Conservation (phyloP, 352 stramenopile species). For the Phytophthora podocarpi region DNA sequence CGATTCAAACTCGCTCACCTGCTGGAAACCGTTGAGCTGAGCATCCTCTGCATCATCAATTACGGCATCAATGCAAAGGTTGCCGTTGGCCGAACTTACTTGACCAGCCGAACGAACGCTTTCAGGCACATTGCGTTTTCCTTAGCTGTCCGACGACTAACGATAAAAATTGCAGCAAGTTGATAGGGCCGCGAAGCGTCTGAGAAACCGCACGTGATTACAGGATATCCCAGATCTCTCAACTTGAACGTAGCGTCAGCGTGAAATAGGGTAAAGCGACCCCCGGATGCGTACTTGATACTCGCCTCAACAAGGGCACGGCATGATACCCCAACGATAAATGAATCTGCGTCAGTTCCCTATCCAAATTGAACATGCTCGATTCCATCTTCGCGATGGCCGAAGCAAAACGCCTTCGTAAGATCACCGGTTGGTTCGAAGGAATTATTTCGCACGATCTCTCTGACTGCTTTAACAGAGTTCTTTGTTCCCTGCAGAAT, state of each 20-base stretch:
- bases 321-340: neutral
- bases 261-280: neutral
- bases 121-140: slow-evolving; percentile 18
- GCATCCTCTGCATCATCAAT: neutral
- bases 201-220: slow-evolving; percentile 19
- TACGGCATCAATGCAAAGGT: neutral
- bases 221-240: slow-evolving; percentile 6
- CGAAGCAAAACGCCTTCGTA: neutral
- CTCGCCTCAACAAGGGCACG: too few relatives aligned
- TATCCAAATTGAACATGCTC: neutral
- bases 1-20: neutral
- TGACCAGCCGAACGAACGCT: neutral
- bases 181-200: slow-evolving; percentile 6
- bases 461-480: neutral
- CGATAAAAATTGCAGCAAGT: slow-evolving; percentile 14
- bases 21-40: slow-evolving; percentile 8
- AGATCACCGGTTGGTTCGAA: neutral
- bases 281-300: too few relatives aligned
- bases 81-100: too few relatives aligned
- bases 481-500: neutral
- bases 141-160: slow-evolving; percentile 6
- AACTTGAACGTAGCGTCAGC: neutral
- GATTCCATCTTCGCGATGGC: neutral
- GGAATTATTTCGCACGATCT: neutral
- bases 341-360: neutral